Evolutionary conservation across 805 yeast genomes (phyloP).

Genomic region (Starmerella apis): DNA sequence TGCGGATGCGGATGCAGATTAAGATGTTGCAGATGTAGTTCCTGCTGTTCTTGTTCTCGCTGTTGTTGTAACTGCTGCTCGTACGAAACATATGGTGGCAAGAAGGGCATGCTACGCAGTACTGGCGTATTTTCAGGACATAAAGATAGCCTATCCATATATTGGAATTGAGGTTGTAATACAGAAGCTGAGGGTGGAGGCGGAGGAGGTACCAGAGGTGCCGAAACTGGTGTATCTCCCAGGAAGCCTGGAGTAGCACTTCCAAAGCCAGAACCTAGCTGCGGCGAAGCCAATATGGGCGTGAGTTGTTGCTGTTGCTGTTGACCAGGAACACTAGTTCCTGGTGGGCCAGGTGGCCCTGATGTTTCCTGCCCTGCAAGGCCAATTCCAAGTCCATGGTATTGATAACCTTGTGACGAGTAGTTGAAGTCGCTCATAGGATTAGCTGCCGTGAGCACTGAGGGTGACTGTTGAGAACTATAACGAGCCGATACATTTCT

Average conservation of each 20-base stretch:
- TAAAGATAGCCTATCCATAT: not conserved
- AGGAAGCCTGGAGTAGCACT: no score
- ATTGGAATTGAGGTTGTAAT: not conserved
- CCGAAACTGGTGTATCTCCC: not conserved
- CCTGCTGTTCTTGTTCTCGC: conserved; percentile 2
- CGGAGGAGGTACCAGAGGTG: not conserved
- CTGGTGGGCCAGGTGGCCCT: not conserved
- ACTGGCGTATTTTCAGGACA: not conserved
- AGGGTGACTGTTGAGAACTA: not conserved
- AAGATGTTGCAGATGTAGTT: conserved; percentile 2
- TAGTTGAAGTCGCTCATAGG: conserved; percentile 1
- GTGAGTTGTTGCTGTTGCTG: not conserved
- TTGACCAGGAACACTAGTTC: no score
- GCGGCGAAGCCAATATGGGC: not conserved
- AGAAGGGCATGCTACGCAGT: not conserved
- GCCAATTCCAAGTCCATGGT: conserved; percentile 3
- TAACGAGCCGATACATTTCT: not conserved
- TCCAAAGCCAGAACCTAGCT: not conserved
- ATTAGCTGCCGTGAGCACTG: not conserved
- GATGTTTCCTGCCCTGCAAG: not conserved
- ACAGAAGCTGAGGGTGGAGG: not conserved
- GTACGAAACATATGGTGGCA: conserved; percentile 8
- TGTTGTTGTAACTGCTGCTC: conserved; percentile 5
- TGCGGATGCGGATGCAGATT: conserved; percentile 1
- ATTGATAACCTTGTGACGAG: not conserved